These are phyloP conservation scores for Aleurites moluccanus DNA, from an alignment of 441 rosid species.

Conservation along the genomic window DNA sequence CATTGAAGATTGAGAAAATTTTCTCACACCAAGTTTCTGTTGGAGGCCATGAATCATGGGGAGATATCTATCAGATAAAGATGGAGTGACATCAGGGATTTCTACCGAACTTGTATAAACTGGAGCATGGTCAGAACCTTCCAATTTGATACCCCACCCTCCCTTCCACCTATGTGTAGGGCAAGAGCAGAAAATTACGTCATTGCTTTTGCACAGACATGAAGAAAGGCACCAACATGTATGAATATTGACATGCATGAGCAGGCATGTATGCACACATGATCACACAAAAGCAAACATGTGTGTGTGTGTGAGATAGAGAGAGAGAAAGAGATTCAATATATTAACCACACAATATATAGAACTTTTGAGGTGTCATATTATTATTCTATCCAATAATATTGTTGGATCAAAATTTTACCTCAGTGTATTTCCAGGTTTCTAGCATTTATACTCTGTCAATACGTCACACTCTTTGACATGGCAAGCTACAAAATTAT, in stretches of 20 bases:
- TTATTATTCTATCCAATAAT: not conserved
- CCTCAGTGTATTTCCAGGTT: slow-evolving; percentile 66
- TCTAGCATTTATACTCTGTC: slow-evolving; percentile 83
- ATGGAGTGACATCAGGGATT: slow-evolving; percentile 61
- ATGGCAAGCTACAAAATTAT: slow-evolving; percentile 65
- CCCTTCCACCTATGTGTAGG: slow-evolving; percentile 72
- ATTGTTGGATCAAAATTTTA: slow-evolving; percentile 24
- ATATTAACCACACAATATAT: not conserved
- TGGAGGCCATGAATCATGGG: slow-evolving; percentile 79
- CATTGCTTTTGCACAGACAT: not conserved
- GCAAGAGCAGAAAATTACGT: not conserved
- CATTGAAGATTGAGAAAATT: slow-evolving; percentile 6
- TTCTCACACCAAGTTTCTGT: slow-evolving; percentile 77
- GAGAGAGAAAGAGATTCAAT: not conserved
- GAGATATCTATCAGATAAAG: slow-evolving; percentile 70
- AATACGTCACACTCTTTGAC: slow-evolving; percentile 80
- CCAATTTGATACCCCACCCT: slow-evolving; percentile 60
- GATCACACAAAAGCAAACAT: not conserved
- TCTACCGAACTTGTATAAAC: slow-evolving; percentile 55
- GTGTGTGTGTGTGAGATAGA: not conserved
- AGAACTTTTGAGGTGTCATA: not conserved
- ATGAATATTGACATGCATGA: not conserved
- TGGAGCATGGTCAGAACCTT: slow-evolving; percentile 95
- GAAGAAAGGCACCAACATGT: not conserved
- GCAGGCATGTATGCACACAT: not conserved